A percentile compares a stretch with the other conserved stretches of the same genome.
These are phyloP conservation scores for Decorospora gaudefroyi DNA, from an alignment of 2,329 filamentous ascomycete genomes.

Conservation along the genomic window DNA sequence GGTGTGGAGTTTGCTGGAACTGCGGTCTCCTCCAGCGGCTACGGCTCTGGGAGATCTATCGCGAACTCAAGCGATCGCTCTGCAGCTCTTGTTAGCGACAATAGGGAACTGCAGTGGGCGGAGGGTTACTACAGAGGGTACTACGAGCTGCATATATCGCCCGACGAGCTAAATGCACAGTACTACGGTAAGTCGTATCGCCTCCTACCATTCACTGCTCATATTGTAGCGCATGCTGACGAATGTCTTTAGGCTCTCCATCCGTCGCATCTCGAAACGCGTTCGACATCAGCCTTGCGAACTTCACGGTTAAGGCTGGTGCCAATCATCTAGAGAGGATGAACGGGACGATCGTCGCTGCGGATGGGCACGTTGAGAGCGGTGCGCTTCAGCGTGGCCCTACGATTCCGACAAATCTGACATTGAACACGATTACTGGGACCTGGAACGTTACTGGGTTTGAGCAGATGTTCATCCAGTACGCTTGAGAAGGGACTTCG, in stretches of 20 bases:
- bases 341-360: slow-evolving; percentile 40
- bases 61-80: slow-evolving; percentile 56
- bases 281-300: slow-evolving; percentile 67
- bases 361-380: slow-evolving; percentile 55
- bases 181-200: slow-evolving; percentile 61
- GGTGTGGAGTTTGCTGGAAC: slow-evolving; percentile 63
- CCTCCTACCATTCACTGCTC: neutral
- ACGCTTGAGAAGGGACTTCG: slow-evolving; percentile 27
- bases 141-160: slow-evolving; percentile 62
- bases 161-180: slow-evolving; percentile 61
- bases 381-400: slow-evolving; percentile 55
- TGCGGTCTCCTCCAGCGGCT: slow-evolving; percentile 64
- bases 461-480: slow-evolving; percentile 35
- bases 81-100: slow-evolving; percentile 48
- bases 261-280: slow-evolving; percentile 63
- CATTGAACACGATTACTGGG: slow-evolving; percentile 35
- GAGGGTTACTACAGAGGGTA: slow-evolving; percentile 75
- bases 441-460: slow-evolving; percentile 38
- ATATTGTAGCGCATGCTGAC: neutral
- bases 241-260: slow-evolving; percentile 49
- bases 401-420: slow-evolving; percentile 40
- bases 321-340: slow-evolving; percentile 60
- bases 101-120: slow-evolving; percentile 69
- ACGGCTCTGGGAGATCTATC: slow-evolving; percentile 20
- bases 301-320: slow-evolving; percentile 67